Base-by-base conservation (phyloP, 2,329 filamentous ascomycete genomes). In the Cladosporium sp. region DNA sequence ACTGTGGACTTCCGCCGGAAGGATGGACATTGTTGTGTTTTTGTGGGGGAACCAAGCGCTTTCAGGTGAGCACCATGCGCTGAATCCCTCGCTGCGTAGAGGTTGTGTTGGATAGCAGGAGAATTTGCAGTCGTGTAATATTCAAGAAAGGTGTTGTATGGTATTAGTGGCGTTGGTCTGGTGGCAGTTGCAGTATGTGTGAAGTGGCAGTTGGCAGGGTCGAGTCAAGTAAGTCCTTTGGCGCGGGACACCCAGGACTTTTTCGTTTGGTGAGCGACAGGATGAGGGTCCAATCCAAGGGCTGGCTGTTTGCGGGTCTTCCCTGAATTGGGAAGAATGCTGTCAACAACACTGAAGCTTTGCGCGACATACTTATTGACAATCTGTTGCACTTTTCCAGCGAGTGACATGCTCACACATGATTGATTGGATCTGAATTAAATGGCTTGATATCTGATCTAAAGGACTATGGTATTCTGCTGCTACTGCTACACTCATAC, bases 1-100 rank as follows among this genome's bases (percentile, higher is more conserved):
- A 66, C 85, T 82, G 74, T 94, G 89, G 70, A 94, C 83, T 71
- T 97, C 90, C 65, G 88, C 80, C 64, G 91, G 87, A 44, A 97
- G 85, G 66, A 96, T 77, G 73, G 93, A 96, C 69, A 71, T 71
- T 56, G 24, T 66, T 55, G 52, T 55, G 52, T 55, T 19, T 47
- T 35, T 55, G 52, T 55, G 52, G 52, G 52, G 52, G 36, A 55
- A 17, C 35, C 22, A 54, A 24, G 51, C 48, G 51, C 52, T 44
- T 36, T 55, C 52, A 55, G 32, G 32, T 34, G 22, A 34, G 3
- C n/a, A 37, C 34, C 48, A 51, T 51, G 48, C 32, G 48, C 48
- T 15, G 20, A 44, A 45, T 44, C 20, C 22, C 34, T 39, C 35
- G 20, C 36, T 39, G 24, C 9, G 45, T 7, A 20, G 17, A 36